phyloP scores from a whole-genome alignment of 176 grass and related monocot species.

The Juncus inflexus region DNA sequence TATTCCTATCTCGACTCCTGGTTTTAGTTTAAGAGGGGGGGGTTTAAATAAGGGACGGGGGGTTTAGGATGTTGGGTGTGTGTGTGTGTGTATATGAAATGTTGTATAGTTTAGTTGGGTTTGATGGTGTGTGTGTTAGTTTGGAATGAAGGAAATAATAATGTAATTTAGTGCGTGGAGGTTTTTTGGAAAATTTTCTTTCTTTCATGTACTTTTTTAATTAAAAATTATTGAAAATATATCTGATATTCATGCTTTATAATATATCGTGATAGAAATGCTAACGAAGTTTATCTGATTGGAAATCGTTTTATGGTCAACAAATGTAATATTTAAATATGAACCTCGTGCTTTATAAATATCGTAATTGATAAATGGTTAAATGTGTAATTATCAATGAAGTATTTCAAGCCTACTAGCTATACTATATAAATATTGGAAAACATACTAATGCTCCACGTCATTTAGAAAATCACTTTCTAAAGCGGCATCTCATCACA shows the following conservation, averaged over 20 bases:
- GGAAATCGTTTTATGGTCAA: too few relatives aligned
- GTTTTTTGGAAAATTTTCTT: background rate
- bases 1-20: constrained; percentile 61
- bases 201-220: background rate
- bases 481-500: constrained; percentile 20
- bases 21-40: constrained; percentile 33
- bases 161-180: background rate
- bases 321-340: too few relatives aligned
- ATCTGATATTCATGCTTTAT: background rate
- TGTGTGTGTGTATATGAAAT: constrained; percentile 30
- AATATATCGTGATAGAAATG: too few relatives aligned
- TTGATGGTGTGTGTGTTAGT: constrained; percentile 1
- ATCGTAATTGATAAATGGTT: too few relatives aligned
- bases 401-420: too few relatives aligned
- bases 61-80: constrained; percentile 11
- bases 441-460: too few relatives aligned
- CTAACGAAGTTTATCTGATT: too few relatives aligned
- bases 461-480: constrained; percentile 12
- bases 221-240: background rate
- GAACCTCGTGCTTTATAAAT: too few relatives aligned
- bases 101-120: constrained; percentile 15
- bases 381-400: too few relatives aligned
- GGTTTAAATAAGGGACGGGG: background rate
- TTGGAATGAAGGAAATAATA: background rate
- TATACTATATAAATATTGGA: too few relatives aligned